Conservation (phyloP, 2,329 filamentous ascomycete genomes). For the Neurospora crassa region DNA sequence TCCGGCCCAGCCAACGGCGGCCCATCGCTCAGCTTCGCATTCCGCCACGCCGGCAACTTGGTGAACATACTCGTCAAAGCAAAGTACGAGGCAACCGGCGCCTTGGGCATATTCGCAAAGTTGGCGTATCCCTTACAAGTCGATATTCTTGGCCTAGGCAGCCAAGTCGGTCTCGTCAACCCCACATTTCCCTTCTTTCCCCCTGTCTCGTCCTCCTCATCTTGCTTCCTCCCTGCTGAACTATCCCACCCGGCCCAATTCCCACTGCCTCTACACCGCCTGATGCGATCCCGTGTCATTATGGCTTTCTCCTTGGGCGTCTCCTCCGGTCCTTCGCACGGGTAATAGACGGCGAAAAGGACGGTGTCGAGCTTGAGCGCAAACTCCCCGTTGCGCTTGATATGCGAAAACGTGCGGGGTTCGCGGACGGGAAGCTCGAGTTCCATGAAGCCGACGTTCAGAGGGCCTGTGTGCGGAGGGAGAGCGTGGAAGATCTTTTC, state of each 20-base stretch:
- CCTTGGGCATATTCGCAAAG: constrained; percentile 43
- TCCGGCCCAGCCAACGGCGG: constrained; percentile 26
- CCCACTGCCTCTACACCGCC: background rate
- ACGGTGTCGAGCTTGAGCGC: constrained; percentile 43
- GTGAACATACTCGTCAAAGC: constrained; percentile 51
- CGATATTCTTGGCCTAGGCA: constrained; percentile 45
- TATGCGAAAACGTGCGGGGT: constrained; percentile 30
- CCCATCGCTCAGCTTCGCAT: constrained; percentile 47
- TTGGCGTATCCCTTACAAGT: constrained; percentile 53
- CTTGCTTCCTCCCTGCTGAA: background rate
- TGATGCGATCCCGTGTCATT: background rate
- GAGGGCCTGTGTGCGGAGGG: constrained; percentile 53
- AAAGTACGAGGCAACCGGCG: constrained; percentile 42
- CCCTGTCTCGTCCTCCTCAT: background rate
- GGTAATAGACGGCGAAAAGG: constrained; percentile 57
- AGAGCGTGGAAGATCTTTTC: constrained; percentile 37
- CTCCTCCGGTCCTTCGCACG: constrained; percentile 31
- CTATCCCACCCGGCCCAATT: background rate
- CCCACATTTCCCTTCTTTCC: constrained; percentile 22
- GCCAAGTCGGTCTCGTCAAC: constrained; percentile 49
- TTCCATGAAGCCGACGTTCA: constrained; percentile 59
- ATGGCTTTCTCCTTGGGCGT: constrained; percentile 22
- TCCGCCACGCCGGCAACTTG: constrained; percentile 54
- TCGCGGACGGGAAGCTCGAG: constrained; percentile 48
- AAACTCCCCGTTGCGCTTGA: constrained; percentile 29